Conservation (phyloP, 306 rosid species). For the Carpinus viminea region DNA sequence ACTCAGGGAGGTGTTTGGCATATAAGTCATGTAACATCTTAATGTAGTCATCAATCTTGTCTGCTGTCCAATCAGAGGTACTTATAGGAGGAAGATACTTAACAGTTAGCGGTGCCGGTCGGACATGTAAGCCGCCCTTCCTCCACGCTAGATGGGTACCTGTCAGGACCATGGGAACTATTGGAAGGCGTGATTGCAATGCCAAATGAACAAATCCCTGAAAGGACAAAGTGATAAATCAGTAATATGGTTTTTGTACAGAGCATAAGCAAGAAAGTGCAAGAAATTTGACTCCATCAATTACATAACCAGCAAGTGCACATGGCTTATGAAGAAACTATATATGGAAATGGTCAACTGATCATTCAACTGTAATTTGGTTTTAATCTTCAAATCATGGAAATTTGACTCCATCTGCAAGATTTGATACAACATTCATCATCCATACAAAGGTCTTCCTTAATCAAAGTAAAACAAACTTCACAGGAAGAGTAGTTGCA, state of each 20-base stretch:
- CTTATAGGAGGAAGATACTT: constrained; percentile 59
- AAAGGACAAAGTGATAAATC: constrained; percentile 15
- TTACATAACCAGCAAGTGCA: too few relatives aligned
- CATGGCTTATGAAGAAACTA: too few relatives aligned
- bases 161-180: constrained; percentile 53
- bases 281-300: too few relatives aligned
- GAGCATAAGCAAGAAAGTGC: too few relatives aligned
- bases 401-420: neutral
- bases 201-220: constrained; percentile 76
- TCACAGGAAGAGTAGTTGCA: neutral
- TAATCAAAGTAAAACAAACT: neutral
- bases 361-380: too few relatives aligned
- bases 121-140: constrained; percentile 57
- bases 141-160: constrained; percentile 69
- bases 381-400: too few relatives aligned
- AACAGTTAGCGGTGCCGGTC: constrained; percentile 47
- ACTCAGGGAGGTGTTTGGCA: constrained; percentile 51
- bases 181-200: constrained; percentile 59
- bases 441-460: neutral
- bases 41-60: constrained; percentile 49
- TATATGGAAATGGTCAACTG: too few relatives aligned
- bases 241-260: too few relatives aligned
- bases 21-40: constrained; percentile 36
- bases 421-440: neutral
- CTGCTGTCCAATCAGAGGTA: constrained; percentile 50